Base-by-base conservation (phyloP, 2,329 filamentous ascomycete genomes). In the Ophiosphaerella herpotricha region DNA sequence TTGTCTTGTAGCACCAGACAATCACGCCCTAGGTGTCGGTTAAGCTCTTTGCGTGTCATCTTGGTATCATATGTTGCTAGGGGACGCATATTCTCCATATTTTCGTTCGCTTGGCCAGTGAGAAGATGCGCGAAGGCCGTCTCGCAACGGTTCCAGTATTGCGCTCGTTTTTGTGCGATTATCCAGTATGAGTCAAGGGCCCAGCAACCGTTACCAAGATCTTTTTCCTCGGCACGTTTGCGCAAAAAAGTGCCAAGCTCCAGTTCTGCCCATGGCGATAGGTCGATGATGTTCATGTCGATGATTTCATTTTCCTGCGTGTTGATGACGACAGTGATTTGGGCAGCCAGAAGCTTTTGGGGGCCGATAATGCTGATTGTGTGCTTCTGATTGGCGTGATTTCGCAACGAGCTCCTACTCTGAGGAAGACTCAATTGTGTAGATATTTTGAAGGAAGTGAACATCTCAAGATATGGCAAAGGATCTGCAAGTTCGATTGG, bases 141-240 rank as follows among this genome's bases (percentile, higher is more conserved):
- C 26, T 84, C 77, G 21, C 88, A 73, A 1, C 71, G 74, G 21
- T 76, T 75, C 87, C 87, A 90, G 47, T 86, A 81, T n/a, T 75
- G 75, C 0, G 87, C 87, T 7, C 87, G 76, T 45, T 80, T 78
- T 7, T 80, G 73, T 0, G 85, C 83, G 1, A 86, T 70, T 2
- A 85, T 82, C 53, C 85, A 79, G 83, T 87, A 90, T 43, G 87
- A 84, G 11, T 80, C 80, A 78, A 90, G 84, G 0, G 85, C 86
- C 85, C 86, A 90, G 4, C 80, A 80, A 0, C 87, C 62, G 5
- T 85, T 78, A 16, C 80, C 80, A 0, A 89, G 70, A 52, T 90
- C 87, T 74, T 67, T 66, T 61, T 72, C 52, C 59, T 63, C 52
- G 59, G 73, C 51, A 57, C 63, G 68, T 54, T 72, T 12, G 1